Conservation (phyloP, 2,329 filamentous ascomycete genomes). For the Neocucurbitaria cava region DNA sequence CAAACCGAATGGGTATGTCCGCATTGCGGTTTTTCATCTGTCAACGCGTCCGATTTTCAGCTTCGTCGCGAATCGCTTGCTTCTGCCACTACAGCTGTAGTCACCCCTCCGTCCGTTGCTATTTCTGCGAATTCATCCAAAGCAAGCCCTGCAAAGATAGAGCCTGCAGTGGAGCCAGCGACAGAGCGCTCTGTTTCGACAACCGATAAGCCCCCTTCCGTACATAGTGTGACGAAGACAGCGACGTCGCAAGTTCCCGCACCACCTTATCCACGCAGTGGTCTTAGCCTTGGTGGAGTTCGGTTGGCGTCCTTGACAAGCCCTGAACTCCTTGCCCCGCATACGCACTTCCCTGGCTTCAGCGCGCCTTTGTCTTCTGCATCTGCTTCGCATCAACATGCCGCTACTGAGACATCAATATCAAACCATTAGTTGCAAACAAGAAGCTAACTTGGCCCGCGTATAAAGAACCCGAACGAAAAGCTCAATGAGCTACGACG, state of each 20-base stretch:
- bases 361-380: conserved; percentile 16
- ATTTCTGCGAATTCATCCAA: conserved; percentile 4
- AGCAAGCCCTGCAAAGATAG: not conserved
- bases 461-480: conserved; percentile 53
- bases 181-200: not conserved
- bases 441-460: conserved; percentile 37
- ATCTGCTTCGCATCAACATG: conserved; percentile 4
- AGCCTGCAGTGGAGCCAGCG: not conserved
- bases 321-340: conserved; percentile 22
- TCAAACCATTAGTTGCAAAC: conserved; percentile 12
- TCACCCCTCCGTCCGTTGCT: conserved; percentile 20
- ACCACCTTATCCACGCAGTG: conserved; percentile 15
- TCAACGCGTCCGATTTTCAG: conserved; percentile 39
- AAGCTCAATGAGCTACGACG: conserved; percentile 57
- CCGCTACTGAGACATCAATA: conserved; percentile 14
- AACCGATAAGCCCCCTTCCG: not conserved
- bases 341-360: conserved; percentile 2
- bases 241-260: conserved; percentile 3
- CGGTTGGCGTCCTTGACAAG: conserved; percentile 41
- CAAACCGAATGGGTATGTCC: conserved; percentile 95
- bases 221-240: not conserved
- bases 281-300: conserved; percentile 32
- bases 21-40: conserved; percentile 44
- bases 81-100: conserved; percentile 27
- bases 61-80: conserved; percentile 27